phyloP scores from a whole-genome alignment of 176 grass and related monocot genomes.

The Neostapfia colusana region DNA sequence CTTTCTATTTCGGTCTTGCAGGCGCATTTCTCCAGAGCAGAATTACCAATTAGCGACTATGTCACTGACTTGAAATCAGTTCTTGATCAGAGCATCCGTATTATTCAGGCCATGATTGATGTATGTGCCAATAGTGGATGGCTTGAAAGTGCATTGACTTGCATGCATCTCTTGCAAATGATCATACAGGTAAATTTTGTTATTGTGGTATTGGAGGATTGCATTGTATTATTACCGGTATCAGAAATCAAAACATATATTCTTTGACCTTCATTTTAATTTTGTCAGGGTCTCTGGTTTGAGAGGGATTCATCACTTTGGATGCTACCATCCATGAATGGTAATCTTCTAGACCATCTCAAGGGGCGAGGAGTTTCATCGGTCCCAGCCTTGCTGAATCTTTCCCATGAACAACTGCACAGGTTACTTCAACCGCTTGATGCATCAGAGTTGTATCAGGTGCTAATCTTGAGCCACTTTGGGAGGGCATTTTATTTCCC shows the following conservation, averaged over 20 bases:
- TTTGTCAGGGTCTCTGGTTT: slow-evolving; percentile 83
- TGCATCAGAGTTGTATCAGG: slow-evolving; percentile 68
- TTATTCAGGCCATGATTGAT: slow-evolving; percentile 98
- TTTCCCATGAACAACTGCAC: slow-evolving; percentile 67
- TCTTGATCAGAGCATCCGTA: slow-evolving; percentile 98
- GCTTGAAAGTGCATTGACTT: slow-evolving; percentile 84
- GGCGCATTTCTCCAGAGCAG: slow-evolving; percentile 89
- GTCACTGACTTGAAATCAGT: slow-evolving; percentile 94
- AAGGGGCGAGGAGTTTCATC: slow-evolving; percentile 56
- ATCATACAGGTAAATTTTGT: slow-evolving; percentile 76
- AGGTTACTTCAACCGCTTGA: slow-evolving; percentile 56
- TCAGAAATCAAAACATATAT: slow-evolving; percentile 21
- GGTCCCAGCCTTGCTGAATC: slow-evolving; percentile 55
- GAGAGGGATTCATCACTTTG: slow-evolving; percentile 78
- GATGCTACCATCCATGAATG: slow-evolving; percentile 94
- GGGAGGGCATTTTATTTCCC: slow-evolving; percentile 30
- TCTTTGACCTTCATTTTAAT: slow-evolving; percentile 1
- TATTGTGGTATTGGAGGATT: slow-evolving; percentile 18
- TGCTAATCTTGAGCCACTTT: slow-evolving; percentile 37
- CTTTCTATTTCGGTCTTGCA: slow-evolving; percentile 48
- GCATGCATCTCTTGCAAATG: slow-evolving; percentile 98
- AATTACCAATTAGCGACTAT: slow-evolving; percentile 90
- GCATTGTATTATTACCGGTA: neutral
- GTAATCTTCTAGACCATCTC: slow-evolving; percentile 69
- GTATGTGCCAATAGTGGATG: slow-evolving; percentile 97